phyloP scores from a whole-genome alignment of 495 filamentous ascomycete genomes.

The Apiosordaria backusii region DNA sequence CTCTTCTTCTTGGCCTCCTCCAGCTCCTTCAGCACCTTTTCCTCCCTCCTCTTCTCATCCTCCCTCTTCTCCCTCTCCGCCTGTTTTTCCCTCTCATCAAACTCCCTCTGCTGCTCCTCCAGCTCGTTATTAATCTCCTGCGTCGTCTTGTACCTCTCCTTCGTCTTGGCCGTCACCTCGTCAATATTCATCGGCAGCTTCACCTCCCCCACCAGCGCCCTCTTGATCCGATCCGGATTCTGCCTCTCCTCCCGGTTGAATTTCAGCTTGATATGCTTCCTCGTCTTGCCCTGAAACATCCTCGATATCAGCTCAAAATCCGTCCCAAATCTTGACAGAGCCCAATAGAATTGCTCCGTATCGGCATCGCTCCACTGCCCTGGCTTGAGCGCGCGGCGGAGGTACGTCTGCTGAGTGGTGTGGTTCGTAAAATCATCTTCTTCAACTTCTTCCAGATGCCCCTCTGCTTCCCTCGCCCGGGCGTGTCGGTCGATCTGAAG shows the following conservation, averaged over 20 bases:
- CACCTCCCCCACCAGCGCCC: constrained; percentile 59
- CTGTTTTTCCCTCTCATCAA: constrained; percentile 53
- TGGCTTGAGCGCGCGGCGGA: constrained; percentile 60
- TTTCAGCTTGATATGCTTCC: constrained; percentile 84
- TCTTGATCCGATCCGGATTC: constrained; percentile 65
- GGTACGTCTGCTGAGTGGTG: constrained; percentile 68
- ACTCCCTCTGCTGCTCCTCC: constrained; percentile 60
- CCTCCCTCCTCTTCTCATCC: constrained; percentile 51
- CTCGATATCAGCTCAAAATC: constrained; percentile 86
- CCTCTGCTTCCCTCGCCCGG: constrained; percentile 53
- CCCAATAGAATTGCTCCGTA: constrained; percentile 82
- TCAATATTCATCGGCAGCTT: constrained; percentile 60
- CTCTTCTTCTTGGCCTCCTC: constrained; percentile 38
- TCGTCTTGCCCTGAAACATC: constrained; percentile 71
- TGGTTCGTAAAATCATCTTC: constrained; percentile 81
- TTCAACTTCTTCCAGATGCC: constrained; percentile 62
- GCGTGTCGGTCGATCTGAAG: constrained; percentile 78
- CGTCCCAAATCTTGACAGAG: constrained; percentile 82
- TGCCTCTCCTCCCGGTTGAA: constrained; percentile 87
- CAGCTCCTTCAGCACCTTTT: constrained; percentile 41
- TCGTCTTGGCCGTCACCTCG: constrained; percentile 61
- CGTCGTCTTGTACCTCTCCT: constrained; percentile 51
- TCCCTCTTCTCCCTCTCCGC: constrained; percentile 43
- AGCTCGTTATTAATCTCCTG: constrained; percentile 71
- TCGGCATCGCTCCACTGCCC: constrained; percentile 72